Conservation (phyloP, 1,284 basidiomycete species). For the Thecaphora frezii region DNA sequence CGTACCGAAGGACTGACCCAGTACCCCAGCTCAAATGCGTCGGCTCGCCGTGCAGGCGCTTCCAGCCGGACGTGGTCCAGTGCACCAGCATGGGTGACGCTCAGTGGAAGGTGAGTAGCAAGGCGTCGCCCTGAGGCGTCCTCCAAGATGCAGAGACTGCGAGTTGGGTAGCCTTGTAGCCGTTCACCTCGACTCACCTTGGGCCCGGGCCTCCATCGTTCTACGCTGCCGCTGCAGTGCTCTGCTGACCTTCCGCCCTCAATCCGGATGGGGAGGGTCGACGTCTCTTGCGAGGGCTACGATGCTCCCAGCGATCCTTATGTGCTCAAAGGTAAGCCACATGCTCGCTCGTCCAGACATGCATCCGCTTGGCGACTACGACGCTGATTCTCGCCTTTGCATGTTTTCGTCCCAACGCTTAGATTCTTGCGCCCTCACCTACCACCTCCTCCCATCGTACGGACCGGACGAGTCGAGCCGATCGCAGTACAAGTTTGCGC, state of each 20-base stretch:
- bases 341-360: too few species aligned
- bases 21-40: conserved; percentile 77
- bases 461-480: background rate
- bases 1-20: conserved; percentile 68
- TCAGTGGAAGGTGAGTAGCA: conserved; percentile 29
- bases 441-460: conserved; percentile 26
- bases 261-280: conserved; percentile 76
- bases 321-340: conserved; percentile 73
- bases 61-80: conserved; percentile 80
- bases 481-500: background rate
- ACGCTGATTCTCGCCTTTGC: too few species aligned
- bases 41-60: conserved; percentile 75
- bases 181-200: background rate
- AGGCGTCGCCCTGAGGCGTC: too few species aligned
- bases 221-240: conserved; percentile 64
- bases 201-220: too few species aligned
- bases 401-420: background rate
- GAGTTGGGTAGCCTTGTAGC: too few species aligned
- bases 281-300: conserved; percentile 88
- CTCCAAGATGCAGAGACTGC: too few species aligned
- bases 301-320: conserved; percentile 74
- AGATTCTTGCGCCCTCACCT: conserved; percentile 35
- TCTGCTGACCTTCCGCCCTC: conserved; percentile 82
- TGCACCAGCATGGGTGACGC: conserved; percentile 75
- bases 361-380: too few species aligned